Evolutionary conservation across 2,329 filamentous ascomycete species (phyloP), one percentile per base, ranked within the genome.

Genomic region (Pseudogymnoascus sp.): DNA sequence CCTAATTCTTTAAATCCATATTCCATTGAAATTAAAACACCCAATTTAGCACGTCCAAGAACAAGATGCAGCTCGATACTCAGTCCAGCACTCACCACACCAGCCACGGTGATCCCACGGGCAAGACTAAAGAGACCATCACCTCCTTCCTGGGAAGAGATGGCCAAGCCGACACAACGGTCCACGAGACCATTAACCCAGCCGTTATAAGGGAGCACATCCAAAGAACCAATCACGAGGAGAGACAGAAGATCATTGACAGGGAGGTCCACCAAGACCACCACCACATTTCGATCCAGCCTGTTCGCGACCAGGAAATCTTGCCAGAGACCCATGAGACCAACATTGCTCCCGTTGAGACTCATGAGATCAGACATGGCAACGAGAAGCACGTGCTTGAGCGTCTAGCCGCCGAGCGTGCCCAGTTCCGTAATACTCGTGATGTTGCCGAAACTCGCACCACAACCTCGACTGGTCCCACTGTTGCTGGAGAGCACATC

Each of bases 201-300:
- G 81, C 83, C 11, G 81, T 90, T 2, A 79, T 80, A 4, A 79
- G 88, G 16, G 86, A 90, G 75, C 79, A 80, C 1, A 74, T 90
- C 51, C 82, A 79, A 65, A 83, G 82, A 48, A 80, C 83, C n/a
- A 75, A 81, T 43, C 86, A 89, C 63, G 85, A 90, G 71, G 76
- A 86, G n/a, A 69, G 84, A 8, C 80, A 78, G 19, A 87, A 83
- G 1, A 87, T 85, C 6, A 74, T 90, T 25, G 85, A 90, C 72
- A 83, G 83, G 68, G 88, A 90, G 69, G 78, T 90, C 3, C 87
- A 90, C 72, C 87, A 90, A 73, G 85, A 90, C 65, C 88, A 90
- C 70, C 85, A 89, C 73, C 86, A 90, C 73, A 88, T 85, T 57
- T 85, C 85, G 0, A 77, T 90, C 1, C 88, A 90, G 75, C 88